phyloP scores from a whole-genome alignment of 2,329 filamentous ascomycete species.

The Epichloe baconii region DNA sequence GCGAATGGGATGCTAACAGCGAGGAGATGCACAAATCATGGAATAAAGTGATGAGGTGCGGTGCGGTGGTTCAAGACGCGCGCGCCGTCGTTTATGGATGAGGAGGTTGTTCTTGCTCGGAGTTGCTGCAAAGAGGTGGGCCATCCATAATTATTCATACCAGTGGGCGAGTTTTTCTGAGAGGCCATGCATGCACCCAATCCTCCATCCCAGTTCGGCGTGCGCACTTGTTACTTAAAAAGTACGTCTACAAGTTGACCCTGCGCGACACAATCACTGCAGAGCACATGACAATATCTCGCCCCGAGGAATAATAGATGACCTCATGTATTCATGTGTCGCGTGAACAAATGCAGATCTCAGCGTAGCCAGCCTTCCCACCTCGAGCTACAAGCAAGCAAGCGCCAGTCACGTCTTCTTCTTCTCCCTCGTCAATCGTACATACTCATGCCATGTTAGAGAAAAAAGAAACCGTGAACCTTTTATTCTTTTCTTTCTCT shows the following conservation, averaged over 20 bases:
- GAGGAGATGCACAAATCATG: too few species aligned
- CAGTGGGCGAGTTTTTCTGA: too few species aligned
- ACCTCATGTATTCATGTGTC: not conserved
- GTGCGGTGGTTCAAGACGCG: not conserved
- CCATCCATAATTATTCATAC: too few species aligned
- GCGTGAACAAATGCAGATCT: not conserved
- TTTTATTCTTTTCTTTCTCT: not conserved
- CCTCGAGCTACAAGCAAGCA: not conserved
- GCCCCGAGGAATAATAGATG: not conserved
- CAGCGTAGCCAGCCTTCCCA: not conserved
- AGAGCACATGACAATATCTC: not conserved
- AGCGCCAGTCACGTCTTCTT: not conserved
- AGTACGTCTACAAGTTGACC: not conserved
- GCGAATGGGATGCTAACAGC: too few species aligned
- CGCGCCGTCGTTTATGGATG: constrained; percentile 3
- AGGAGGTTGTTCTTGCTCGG: constrained; percentile 7
- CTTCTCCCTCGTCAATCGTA: not conserved
- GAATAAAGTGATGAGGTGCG: too few species aligned
- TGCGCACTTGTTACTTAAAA: too few species aligned
- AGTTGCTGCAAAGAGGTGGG: too few species aligned
- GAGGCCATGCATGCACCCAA: too few species aligned
- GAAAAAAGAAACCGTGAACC: not conserved
- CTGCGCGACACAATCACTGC: not conserved
- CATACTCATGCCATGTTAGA: not conserved
- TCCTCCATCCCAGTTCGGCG: too few species aligned